Evolutionary conservation across 1,139 yeast species (phyloP), one percentile per base, ranked within the genome.

Genomic region (Trichomonascaceae sp.): DNA sequence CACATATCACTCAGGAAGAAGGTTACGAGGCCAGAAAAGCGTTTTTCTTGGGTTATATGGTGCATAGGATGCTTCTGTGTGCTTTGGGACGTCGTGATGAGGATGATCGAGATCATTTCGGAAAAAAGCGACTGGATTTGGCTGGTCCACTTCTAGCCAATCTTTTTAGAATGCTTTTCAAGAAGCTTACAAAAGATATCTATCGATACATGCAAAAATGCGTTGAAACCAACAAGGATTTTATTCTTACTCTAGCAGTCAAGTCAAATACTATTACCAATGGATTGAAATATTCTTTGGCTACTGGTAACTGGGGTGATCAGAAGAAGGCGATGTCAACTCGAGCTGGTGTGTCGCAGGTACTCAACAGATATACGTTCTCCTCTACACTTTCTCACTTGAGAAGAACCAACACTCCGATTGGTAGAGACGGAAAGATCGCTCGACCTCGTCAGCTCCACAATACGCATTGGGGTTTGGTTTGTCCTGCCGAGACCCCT

Each of bases 301-400:
- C 99, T 52, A 93, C 99, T 17, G 99, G 99, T 78, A 93, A 95
- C 75, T 93, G 99, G 99, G 99, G 99, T 76, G 99, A 95, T 74
- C 99, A 93, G 72, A 93, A 91, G 84, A 95, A 93, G 74, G 98
- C 98, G 20, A 93, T 95, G 99, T 85, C 95, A 58, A 85, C 97
- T 20, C 85, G 96, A 73, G 99, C 99, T 9, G 99, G 99, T 80
- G 99, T 95, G 52, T 93, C 99, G 17, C 99, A 95, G 77, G 99
- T 95, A 62, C 80, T 95, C 73, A 95, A 95, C 72, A 84, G 99
- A 75, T 95, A 93, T 74, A 95, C 99, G 8, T 95, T 93, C 71
- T 89, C 98, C 9, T 93, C 99, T 18, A 93, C 99, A 4, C 78
- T 93, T 65, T 93, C 99, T 55, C 99, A 95, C 78, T 85, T 95